A percentile compares a stretch with the other conserved stretches of the same genome.
These are phyloP conservation scores for Pseudisothecium myosuroides DNA, from an alignment of 225 moss, liverwort and hornwort species.

Conservation along the genomic window DNA sequence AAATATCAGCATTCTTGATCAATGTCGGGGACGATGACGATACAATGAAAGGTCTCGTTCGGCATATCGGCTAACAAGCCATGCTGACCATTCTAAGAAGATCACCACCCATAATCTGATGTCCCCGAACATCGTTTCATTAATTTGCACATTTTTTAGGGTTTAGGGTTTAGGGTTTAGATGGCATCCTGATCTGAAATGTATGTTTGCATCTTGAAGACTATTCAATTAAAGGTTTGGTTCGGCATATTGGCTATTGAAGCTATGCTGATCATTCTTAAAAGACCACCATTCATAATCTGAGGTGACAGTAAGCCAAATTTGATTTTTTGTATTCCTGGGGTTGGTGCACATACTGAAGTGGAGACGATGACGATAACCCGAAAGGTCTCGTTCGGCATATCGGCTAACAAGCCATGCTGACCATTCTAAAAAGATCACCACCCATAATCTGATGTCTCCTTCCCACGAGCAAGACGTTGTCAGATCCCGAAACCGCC, in stretches of 20 bases:
- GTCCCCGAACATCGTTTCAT: neutral
- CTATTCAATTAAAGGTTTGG: neutral
- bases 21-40: constrained; percentile 8
- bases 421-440: constrained; percentile 38
- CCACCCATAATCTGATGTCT: constrained; percentile 35
- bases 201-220: neutral
- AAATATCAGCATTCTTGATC: neutral
- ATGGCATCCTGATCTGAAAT: neutral
- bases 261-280: neutral
- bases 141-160: neutral
- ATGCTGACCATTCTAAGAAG: constrained; percentile 41
- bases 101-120: constrained; percentile 38
- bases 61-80: constrained; percentile 29
- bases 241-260: neutral
- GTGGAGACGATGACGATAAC: constrained; percentile 12
- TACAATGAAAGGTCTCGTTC: constrained; percentile 29
- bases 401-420: constrained; percentile 26
- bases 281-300: neutral
- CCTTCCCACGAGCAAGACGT: neutral
- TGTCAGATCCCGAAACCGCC: neutral
- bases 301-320: neutral
- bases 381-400: constrained; percentile 37
- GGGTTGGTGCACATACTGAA: neutral
- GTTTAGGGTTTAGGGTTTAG: neutral
- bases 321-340: neutral